Evolutionary conservation across 2,329 filamentous ascomycete species (phyloP), one percentile per base, ranked within the genome.

Genomic region (Fonsecaea multimorphosa): DNA sequence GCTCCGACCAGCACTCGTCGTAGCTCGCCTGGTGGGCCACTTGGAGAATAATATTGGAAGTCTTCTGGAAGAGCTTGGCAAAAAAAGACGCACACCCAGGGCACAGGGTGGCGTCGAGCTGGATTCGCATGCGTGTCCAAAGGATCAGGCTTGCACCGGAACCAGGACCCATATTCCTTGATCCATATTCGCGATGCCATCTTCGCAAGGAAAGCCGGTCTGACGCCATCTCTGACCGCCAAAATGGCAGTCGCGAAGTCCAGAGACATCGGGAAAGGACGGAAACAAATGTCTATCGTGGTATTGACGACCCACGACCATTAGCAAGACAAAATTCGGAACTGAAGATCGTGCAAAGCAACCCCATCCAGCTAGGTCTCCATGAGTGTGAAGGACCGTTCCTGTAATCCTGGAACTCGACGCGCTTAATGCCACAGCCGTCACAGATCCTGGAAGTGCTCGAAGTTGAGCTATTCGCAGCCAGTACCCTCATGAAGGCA

Each of bases 111-210:
- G 52, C 52, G 9, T 55, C 27, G n/a, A n/a, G 29, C 29, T 49
- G 44, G 24, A 40, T 27, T 19, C 11, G 29, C 29, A 34, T 7
- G 4, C 32, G 11, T 12, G 54, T 38, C 1, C n/a, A 2, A 56
- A 19, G 40, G 16, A 16, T 27, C 54, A n/a, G 31, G 31, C 32
- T 56, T 46, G 40, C 14, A n/a, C 22, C 44, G 40, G n/a, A 51
- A 51, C 56, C 56, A 24, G 22, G 40, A 14, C 51, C 56, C 56
- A 58, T 34, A 31, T 58, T n/a, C 16, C 27, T 49, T 49, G 56
- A 31, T 44, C 56, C 16, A 58, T n/a, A n/a, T 58, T 58, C 24
- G 40, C 16, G 56, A 58, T 34, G 56, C 40, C 19, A 34, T 27
- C 14, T 27, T 29, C 29, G 56, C 56, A 31, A 49, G 40, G 27